Percentiles rank a stretch among this genome's conserved stretches.
phyloP scores from a whole-genome alignment of 306 rosid species.

The Gynostemma pentaphyllum region DNA sequence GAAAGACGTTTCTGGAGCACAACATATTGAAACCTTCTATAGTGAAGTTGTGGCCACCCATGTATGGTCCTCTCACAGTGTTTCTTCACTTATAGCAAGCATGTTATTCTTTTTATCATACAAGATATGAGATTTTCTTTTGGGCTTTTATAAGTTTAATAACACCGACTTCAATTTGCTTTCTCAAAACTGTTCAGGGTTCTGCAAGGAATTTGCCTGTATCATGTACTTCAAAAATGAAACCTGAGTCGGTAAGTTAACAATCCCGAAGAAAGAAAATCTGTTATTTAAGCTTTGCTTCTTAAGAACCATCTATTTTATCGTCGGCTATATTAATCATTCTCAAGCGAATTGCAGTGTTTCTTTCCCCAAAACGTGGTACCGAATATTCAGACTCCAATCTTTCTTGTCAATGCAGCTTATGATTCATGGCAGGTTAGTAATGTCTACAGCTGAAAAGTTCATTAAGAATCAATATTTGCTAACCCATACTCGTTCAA shows the following conservation, averaged over 20 bases:
- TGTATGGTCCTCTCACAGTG: constrained; percentile 27
- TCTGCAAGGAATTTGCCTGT: constrained; percentile 64
- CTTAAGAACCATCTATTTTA: neutral
- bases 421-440: constrained; percentile 98
- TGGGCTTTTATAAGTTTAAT: neutral
- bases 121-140: neutral
- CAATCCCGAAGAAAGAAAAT: neutral
- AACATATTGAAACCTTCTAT: constrained; percentile 42
- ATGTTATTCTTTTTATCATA: neutral
- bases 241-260: constrained; percentile 52
- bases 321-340: too few relatives aligned
- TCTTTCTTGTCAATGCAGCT: constrained; percentile 79
- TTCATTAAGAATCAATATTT: neutral
- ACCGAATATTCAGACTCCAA: constrained; percentile 53
- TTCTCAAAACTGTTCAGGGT: constrained; percentile 25
- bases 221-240: constrained; percentile 72
- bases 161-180: neutral
- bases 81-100: neutral
- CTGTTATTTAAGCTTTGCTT: neutral
- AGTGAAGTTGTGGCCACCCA: constrained; percentile 60
- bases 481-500: neutral
- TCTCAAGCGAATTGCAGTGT: constrained; percentile 45
- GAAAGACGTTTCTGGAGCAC: constrained; percentile 69
- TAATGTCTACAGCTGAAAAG: constrained; percentile 8
- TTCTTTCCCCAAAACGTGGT: constrained; percentile 77